A percentile compares a stretch with the other conserved stretches of the same genome.
Conservation (phyloP, 805 yeast genomes). For the Pichia occidentalis region DNA sequence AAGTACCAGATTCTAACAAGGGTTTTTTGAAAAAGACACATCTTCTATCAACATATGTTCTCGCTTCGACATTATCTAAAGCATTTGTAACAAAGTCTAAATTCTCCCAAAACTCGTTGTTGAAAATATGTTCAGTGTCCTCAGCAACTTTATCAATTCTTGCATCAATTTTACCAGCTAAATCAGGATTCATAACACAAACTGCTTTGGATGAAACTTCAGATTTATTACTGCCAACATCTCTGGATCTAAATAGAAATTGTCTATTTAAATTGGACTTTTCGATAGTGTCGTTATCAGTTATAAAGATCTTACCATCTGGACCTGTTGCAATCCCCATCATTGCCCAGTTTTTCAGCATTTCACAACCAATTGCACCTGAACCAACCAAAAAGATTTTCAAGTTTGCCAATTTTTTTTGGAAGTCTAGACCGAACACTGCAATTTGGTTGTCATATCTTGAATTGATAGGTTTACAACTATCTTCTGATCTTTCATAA, state of each 20-base stretch:
- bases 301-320: constrained; percentile 72
- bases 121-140: constrained; percentile 82
- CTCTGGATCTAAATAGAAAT: constrained; percentile 88
- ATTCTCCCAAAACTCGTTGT: constrained; percentile 77
- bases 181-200: constrained; percentile 75
- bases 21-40: constrained; percentile 91
- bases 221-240: constrained; percentile 87
- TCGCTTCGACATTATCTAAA: constrained; percentile 93
- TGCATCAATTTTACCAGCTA: constrained; percentile 69
- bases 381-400: constrained; percentile 90
- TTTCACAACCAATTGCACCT: constrained; percentile 99
- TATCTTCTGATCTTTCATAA: constrained; percentile 59
- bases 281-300: constrained; percentile 94
- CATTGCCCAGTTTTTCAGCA: constrained; percentile 97
- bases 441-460: constrained; percentile 96
- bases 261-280: constrained; percentile 95
- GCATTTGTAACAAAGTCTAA: constrained; percentile 94
- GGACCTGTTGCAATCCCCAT: constrained; percentile 93
- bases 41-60: constrained; percentile 95
- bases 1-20: constrained; percentile 90
- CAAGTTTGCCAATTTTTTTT: constrained; percentile 64
- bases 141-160: constrained; percentile 84
- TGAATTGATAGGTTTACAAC: constrained; percentile 67
- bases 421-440: constrained; percentile 78
- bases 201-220: constrained; percentile 88